A percentile compares a stretch with the other conserved stretches of the same genome.
phyloP scores from a whole-genome alignment of 2,329 filamentous ascomycete genomes.

The Dactylellina parvicollis region DNA sequence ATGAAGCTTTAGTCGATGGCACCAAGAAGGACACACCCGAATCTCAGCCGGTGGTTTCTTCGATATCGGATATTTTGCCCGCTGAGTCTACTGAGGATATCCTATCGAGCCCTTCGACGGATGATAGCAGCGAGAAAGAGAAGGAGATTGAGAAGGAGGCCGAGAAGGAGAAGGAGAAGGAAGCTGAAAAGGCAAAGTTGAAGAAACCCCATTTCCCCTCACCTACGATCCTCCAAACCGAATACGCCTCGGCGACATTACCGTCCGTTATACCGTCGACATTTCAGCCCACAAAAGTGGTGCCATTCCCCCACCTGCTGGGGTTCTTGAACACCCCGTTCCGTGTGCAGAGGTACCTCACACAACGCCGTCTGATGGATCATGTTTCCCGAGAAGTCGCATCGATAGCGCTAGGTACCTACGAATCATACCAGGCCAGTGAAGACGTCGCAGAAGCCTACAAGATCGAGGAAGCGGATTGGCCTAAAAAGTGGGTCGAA shows the following conservation, averaged over 20 bases:
- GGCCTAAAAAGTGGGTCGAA: slow-evolving; percentile 50
- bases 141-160: slow-evolving; percentile 54
- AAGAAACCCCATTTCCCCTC: slow-evolving; percentile 71
- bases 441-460: slow-evolving; percentile 45
- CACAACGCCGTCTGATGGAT: slow-evolving; percentile 84
- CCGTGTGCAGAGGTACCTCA: slow-evolving; percentile 87
- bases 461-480: slow-evolving; percentile 50
- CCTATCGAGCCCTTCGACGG: slow-evolving; percentile 55
- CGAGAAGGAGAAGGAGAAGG: too few species aligned
- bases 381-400: slow-evolving; percentile 87
- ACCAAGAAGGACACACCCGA: slow-evolving; percentile 58
- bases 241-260: slow-evolving; percentile 75
- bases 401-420: slow-evolving; percentile 76
- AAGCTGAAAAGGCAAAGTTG: slow-evolving; percentile 69
- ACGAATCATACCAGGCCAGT: slow-evolving; percentile 63
- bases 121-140: slow-evolving; percentile 58
- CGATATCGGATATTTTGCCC: slow-evolving; percentile 48
- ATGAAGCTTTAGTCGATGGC: slow-evolving; percentile 5
- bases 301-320: slow-evolving; percentile 87
- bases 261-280: slow-evolving; percentile 74
- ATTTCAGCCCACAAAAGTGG: slow-evolving; percentile 76
- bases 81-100: slow-evolving; percentile 56
- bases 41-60: slow-evolving; percentile 57
- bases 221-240: slow-evolving; percentile 77
- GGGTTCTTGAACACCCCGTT: slow-evolving; percentile 91